Conservation (phyloP, 495 filamentous ascomycete species). For the Xylaria grammica region DNA sequence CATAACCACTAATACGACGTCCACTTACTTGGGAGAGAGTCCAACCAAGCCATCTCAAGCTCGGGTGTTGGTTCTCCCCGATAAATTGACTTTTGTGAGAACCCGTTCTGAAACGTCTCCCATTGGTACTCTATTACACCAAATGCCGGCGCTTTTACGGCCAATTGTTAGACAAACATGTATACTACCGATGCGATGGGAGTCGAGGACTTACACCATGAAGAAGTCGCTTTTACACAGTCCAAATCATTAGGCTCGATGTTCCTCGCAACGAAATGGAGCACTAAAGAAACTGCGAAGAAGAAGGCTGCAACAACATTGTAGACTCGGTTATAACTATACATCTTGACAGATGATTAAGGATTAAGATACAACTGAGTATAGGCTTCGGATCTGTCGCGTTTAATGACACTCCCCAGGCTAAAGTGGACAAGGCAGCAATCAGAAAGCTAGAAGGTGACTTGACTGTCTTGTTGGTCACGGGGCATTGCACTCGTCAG, state of each 20-base stretch:
- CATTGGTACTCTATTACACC: neutral
- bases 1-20: too few relatives aligned
- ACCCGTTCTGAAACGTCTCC: neutral
- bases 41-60: neutral
- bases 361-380: too few relatives aligned
- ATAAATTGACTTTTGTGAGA: neutral
- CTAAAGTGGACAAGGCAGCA: too few relatives aligned
- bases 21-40: neutral
- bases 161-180: too few relatives aligned
- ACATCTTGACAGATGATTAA: too few relatives aligned
- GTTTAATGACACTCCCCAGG: too few relatives aligned
- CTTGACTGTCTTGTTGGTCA: too few relatives aligned
- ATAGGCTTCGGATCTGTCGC: too few relatives aligned
- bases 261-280: neutral
- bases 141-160: neutral
- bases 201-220: neutral
- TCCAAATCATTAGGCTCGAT: neutral
- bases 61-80: neutral
- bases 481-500: too few relatives aligned
- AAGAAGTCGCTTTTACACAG: neutral
- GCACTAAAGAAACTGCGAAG: neutral
- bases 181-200: neutral
- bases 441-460: too few relatives aligned
- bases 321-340: neutral
- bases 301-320: neutral